Evolutionary conservation across 352 stramenopile species (phyloP).

Genomic region (Sclerospora graminicola): DNA sequence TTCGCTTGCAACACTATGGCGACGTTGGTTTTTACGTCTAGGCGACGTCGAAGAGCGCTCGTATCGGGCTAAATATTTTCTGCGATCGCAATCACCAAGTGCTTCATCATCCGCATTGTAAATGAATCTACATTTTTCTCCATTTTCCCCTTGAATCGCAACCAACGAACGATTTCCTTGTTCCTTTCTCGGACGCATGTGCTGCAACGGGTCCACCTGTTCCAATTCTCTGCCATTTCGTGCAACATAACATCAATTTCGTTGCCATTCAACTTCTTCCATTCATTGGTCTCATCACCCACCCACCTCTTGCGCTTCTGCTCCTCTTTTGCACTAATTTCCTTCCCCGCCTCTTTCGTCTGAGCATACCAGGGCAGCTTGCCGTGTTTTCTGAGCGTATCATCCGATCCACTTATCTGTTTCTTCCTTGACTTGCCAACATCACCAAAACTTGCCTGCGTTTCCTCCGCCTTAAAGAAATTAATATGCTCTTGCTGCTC

Average conservation of each 20-base stretch:
- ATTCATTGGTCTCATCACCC: background rate
- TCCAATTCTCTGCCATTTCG: conserved; percentile 22
- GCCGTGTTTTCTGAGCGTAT: conserved; percentile 25
- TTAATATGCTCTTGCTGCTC: conserved; percentile 21
- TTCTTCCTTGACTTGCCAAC: background rate
- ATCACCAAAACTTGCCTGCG: background rate
- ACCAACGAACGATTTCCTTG: conserved; percentile 3
- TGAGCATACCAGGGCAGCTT: conserved; percentile 36
- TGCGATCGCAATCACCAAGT: conserved; percentile 14
- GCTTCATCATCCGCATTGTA: conserved; percentile 8
- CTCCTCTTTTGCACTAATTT: conserved; percentile 12
- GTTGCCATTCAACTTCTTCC: background rate
- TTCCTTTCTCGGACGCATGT: conserved; percentile 27
- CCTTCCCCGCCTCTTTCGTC: conserved; percentile 1
- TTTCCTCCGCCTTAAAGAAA: conserved; percentile 28
- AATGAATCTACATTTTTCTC: background rate
- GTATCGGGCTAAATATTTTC: conserved; percentile 23
- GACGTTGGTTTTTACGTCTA: background rate
- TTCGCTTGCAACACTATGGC: background rate
- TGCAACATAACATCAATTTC: conserved; percentile 2
- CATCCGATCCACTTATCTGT: conserved; percentile 2
- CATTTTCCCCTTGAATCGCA: background rate
- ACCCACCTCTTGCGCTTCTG: conserved; percentile 31
- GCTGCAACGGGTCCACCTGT: conserved; percentile 21
- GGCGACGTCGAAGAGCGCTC: conserved; percentile 14